Percentiles rank a stretch among this genome's conserved stretches.
Evolutionary conservation across 2,329 filamentous ascomycete species (phyloP).

Genomic region (Aspergillus awamori): DNA sequence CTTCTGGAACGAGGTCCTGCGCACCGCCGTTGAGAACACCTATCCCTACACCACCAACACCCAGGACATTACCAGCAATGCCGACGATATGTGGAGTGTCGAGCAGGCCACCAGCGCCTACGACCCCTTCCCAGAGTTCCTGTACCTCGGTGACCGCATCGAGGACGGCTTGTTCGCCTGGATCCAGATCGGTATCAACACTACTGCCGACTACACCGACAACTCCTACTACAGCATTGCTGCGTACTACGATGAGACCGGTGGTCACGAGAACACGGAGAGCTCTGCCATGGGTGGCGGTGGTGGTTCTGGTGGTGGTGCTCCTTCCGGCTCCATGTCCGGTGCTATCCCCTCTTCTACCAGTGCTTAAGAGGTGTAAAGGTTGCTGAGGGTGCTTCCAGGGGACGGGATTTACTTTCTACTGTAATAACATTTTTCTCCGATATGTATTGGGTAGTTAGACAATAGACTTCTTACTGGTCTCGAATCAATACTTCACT

Average conservation of each 20-base stretch:
- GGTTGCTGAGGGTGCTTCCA: not conserved
- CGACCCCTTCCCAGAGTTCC: constrained; percentile 58
- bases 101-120: constrained; percentile 48
- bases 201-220: constrained; percentile 36
- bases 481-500: not conserved
- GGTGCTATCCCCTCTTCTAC: constrained; percentile 9
- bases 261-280: constrained; percentile 26
- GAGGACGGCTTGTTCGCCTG: constrained; percentile 53
- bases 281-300: constrained; percentile 19
- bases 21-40: constrained; percentile 46
- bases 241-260: constrained; percentile 27
- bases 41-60: constrained; percentile 41
- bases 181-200: constrained; percentile 54
- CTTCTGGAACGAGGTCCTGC: constrained; percentile 54
- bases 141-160: constrained; percentile 55
- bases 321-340: constrained; percentile 14
- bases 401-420: not conserved
- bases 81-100: constrained; percentile 47
- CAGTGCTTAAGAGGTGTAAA: not conserved
- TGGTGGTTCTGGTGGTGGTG: constrained; percentile 14
- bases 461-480: not conserved
- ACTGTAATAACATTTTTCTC: not conserved
- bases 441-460: not conserved
- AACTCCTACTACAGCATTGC: constrained; percentile 30
- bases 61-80: constrained; percentile 44